Evolutionary conservation across 2,329 filamentous ascomycete species (phyloP), one percentile per base, ranked within the genome.

Genomic region (Aureobasidium leucospermi): DNA sequence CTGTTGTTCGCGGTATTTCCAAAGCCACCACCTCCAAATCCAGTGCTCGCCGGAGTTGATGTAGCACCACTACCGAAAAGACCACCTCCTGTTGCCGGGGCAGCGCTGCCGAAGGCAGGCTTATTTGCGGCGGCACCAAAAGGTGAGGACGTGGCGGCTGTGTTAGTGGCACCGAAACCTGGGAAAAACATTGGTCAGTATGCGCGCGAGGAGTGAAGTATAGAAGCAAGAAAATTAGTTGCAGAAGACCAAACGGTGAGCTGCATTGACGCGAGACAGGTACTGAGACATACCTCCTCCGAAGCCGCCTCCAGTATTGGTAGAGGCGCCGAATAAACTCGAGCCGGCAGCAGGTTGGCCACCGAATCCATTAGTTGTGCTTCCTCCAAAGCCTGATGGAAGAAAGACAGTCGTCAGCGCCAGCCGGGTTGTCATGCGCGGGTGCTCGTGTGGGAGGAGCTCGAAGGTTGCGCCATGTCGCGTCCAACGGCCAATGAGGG

Each of bases 11-110:
- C 63, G 42, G 59, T 63, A 29, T 55, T 58, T 10, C 67, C 67
- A 58, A 67, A 67, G 28, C 64, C 66, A 19, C 61, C 60, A 19
- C 64, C 65, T 16, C 69, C 72, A 65, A 74, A 74, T 69, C 72
- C 73, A 71, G 69, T 67, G 36, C 67, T 68, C 65, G 66, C 60
- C 41, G 69, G 67, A 68, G 69, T 75, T 71, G 76, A 67, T 39
- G 60, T 62, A 10, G 62, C 65, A 57, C 58, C 58, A 34, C 62
- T 58, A 1, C 65, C 65, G 56, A 65, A 66, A 38, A 68, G 64
- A 62, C 72, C 66, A 61, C 65, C 64, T 60, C 70, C 68, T 43
- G 62, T 64, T 60, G 67, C 67, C 61, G 65, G 63, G 38, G 65
- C 63, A 9, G 66, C 57, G 13, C 43, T 65, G 58, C 68, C 68